Evolutionary conservation across 1,284 basidiomycete species (phyloP), one percentile per base, ranked within the genome.

Genomic region (Tylopilus sp.): DNA sequence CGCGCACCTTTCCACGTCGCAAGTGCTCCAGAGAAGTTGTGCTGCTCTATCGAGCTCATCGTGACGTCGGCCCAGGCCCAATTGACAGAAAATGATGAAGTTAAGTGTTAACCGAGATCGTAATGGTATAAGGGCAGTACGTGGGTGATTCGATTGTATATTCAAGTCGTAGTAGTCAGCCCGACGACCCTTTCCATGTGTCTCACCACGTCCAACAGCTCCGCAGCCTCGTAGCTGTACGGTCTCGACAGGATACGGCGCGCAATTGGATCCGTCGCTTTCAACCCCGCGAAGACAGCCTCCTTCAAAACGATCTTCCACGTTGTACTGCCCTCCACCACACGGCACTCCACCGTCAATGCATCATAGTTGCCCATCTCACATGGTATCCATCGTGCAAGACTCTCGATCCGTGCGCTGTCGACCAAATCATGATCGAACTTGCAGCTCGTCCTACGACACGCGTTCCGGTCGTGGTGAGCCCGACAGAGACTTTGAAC

Each of bases 11-110:
- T 89, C 91, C 91, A 94, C 72, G 90, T 90, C 51, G 87, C 71
- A 47, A 94, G 70, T 33, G 91, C 91, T 46, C 85, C 84, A 21
- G 88, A 89, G 73, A 94, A 94, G 71, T 93, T 90, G 57, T 82
- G 77, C 59, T 52, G 45, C 28, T 85, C 85, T 29, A 70, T 58
- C 45, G 68, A 64, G 53, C 64, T 60, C 76, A 78, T 71, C 14
- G 46, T 35, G 33, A 21, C n/a, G 21, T 24, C 21, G 3, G 21
- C 21, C 15, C 33, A 17, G 42, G 29, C 46, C 45, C 12, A 10
- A 4, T 30, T 18, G 29, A 42, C 31, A 5, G 34, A 40, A n/a
- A 7, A 7, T 20, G 18, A 15, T 18, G n/a, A 17, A 21, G 48
- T 2, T 10, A 24, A 3, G 11, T 20, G 15, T 10, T 30, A 30